Conservation (phyloP, 2,329 filamentous ascomycete genomes). For the Bisporella sp. region DNA sequence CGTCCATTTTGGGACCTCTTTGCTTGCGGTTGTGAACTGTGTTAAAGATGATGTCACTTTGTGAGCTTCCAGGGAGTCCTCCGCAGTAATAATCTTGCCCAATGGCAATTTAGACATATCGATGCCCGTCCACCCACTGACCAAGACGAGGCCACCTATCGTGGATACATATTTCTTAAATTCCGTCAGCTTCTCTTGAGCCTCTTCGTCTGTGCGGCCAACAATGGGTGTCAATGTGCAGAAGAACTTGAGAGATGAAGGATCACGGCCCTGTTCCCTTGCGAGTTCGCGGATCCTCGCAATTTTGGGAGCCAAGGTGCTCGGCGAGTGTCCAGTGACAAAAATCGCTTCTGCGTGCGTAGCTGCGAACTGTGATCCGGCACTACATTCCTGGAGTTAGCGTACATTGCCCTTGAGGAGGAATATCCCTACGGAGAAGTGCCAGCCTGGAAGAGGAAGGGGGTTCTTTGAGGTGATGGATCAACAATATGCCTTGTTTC, state of each 20-base stretch:
- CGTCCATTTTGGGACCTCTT: constrained; percentile 53
- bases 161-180: constrained; percentile 53
- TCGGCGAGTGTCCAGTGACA: constrained; percentile 55
- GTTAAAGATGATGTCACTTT: constrained; percentile 43
- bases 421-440: constrained; percentile 51
- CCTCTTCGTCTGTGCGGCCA: constrained; percentile 59
- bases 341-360: constrained; percentile 67
- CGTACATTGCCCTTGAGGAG: neutral
- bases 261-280: constrained; percentile 46
- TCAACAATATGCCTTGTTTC: constrained; percentile 59
- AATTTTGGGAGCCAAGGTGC: constrained; percentile 52
- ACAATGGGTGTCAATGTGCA: constrained; percentile 59
- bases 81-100: constrained; percentile 49
- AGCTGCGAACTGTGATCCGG: constrained; percentile 59
- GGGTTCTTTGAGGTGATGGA: constrained; percentile 60
- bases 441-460: constrained; percentile 63
- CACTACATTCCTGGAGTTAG: neutral
- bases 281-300: constrained; percentile 54
- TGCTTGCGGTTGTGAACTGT: constrained; percentile 40
- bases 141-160: constrained; percentile 61
- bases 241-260: constrained; percentile 57
- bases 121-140: constrained; percentile 67
- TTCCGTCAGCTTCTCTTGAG: constrained; percentile 53
- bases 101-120: constrained; percentile 51
- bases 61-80: constrained; percentile 45